Base-by-base conservation (phyloP, 495 filamentous ascomycete genomes). In the Aspergillus affinis region DNA sequence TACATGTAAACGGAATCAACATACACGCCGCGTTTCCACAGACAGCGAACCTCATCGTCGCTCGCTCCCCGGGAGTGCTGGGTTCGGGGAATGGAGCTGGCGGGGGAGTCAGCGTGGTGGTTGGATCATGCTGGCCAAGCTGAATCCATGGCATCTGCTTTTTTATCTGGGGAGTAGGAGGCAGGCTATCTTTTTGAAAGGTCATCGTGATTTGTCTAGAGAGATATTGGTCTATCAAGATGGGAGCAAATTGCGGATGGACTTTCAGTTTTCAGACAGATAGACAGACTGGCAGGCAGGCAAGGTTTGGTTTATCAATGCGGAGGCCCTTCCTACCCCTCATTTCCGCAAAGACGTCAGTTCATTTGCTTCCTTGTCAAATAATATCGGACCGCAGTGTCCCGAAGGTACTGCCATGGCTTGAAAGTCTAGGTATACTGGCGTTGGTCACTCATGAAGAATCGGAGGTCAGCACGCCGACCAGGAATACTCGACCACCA, bases 41-140 rank as follows among this genome's bases (percentile, higher is more conserved):
- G 32, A 90, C 78, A 23, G 78, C 74, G 67, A 90, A 89, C 41
- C 86, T 73, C 59, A 78, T 74, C 19, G 73, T 59, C 13, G 84
- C 83, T 55, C 83, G 75, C 20, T 75, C 77, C 48, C 75, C 68
- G 5, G 81, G 63, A 9, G 61, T 76, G 36, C 78, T 68, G 44
- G 73, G 69, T 18, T 74, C 62, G 15, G 78, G 73, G 53, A 78
- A 70, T 53, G 78, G 73, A 13, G 73, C 66, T 21, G 82, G 75
- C 26, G 80, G 79, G 19, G 73, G 77, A 48, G 78, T 84, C 59
- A 82, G 62, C 0, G 81, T 82, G 2, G 63, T 46, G 4, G 73
- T 59, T 10, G 53, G 29, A 20, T 69, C 58, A 13, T 59, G 32
- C 13, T 64, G 55, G 6, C 66, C 66, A 6, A 69, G 59, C 13